Base-by-base conservation (phyloP, 768 basidiomycete species). In the Suillus sp. region DNA sequence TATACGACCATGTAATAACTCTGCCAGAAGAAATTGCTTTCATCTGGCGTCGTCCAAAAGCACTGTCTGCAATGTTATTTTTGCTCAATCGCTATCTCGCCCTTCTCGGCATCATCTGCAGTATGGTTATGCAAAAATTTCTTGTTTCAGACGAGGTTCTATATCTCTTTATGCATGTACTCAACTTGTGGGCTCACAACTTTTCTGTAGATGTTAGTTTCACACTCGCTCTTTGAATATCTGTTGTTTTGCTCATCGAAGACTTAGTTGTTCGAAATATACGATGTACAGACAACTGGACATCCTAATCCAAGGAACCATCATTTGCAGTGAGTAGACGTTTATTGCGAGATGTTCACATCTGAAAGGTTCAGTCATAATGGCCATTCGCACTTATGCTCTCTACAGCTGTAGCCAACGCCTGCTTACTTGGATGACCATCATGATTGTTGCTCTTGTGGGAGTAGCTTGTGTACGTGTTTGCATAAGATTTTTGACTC, bases 381-480 rank as follows among this genome's bases (percentile, higher is more conserved):
- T 85, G 35, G 77, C 78, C 10, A 69, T 83, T 42, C 81, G 85
- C 45, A 81, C 81, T 59, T 82, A 79, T 61, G 85, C 86, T 4
- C 69, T 87, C n/a, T 86, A 84, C 62, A 72, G 74, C 16, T 68
- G 80, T 37, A 79, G 78, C 22, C 63, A 73, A 42, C 72, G 74
- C 18, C 68, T 85, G 69, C n/a, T 81, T 2, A 67, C 69, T 7
- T 72, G 72, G 35, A 69, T 85, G 70, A 16, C 81, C 1, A 68
- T 69, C 11, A 72, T 73, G 32, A 79, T 71, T 1, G 60, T 69
- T 0, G 59, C 77, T 1, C 64, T 85, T 40, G 62, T 68, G 1
- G 70, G 65, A 1, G 60, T 81, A 4, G 65, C 76, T 56, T 73
- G 66, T 48, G 84, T 85, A 65, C 57, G 81, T 74, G 37, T 40